A percentile compares a stretch with the other conserved stretches of the same genome.
Evolutionary conservation across 2,329 filamentous ascomycete species (phyloP).

Genomic region (Drechmeria coniospora): DNA sequence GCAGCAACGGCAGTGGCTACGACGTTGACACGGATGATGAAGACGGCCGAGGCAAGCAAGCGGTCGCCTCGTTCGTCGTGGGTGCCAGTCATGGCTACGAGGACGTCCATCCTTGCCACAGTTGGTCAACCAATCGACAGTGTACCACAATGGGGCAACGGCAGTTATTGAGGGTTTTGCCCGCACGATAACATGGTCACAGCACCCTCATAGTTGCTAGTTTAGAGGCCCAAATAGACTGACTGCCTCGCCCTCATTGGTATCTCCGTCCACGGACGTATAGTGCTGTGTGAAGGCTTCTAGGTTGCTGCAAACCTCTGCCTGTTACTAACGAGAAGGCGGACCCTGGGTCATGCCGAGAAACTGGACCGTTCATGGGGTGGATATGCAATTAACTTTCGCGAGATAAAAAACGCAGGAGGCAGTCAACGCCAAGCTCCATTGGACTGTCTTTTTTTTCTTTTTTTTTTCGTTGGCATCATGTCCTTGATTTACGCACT

Average conservation of each 20-base stretch:
- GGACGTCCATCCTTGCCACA: too few relatives aligned
- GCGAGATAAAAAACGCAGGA: too few relatives aligned
- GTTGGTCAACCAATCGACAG: too few relatives aligned
- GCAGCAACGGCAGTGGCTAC: not conserved
- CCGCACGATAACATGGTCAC: not conserved
- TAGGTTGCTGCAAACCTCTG: too few relatives aligned
- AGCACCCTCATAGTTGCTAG: not conserved
- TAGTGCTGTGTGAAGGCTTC: not conserved
- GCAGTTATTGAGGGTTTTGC: not conserved
- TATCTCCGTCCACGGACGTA: not conserved
- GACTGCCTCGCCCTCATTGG: not conserved
- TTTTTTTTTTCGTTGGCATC: not conserved
- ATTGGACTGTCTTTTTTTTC: not conserved
- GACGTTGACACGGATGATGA: slow-evolving; percentile 3
- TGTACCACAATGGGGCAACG: too few relatives aligned
- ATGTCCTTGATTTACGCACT: slow-evolving; percentile 18
- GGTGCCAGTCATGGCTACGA: not conserved
- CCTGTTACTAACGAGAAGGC: not conserved
- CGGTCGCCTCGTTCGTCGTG: not conserved
- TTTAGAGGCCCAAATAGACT: slow-evolving; percentile 1
- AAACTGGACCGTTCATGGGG: not conserved
- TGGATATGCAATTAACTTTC: too few relatives aligned
- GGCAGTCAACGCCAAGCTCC: slow-evolving; percentile 1
- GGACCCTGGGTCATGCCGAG: not conserved
- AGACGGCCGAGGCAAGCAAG: not conserved